phyloP scores from a whole-genome alignment of 2,329 filamentous ascomycete genomes.

The Neonectria ditissima region DNA sequence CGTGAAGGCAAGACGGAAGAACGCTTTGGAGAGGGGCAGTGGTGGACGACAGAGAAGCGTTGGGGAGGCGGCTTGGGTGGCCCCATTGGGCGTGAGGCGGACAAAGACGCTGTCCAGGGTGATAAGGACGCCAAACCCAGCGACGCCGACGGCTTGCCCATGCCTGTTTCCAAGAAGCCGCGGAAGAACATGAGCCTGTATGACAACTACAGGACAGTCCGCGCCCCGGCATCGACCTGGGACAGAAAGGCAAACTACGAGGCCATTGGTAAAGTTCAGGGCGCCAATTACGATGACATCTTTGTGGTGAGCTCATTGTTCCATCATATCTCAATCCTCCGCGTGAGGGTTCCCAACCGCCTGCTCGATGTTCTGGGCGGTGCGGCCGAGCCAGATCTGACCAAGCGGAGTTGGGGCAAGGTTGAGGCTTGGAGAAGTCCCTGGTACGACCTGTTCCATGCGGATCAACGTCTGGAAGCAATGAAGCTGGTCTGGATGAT shows the following conservation, averaged over 20 bases:
- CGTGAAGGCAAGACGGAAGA: conserved; percentile 68
- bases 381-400: conserved; percentile 48
- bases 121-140: conserved; percentile 57
- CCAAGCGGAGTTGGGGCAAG: conserved; percentile 60
- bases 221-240: conserved; percentile 69
- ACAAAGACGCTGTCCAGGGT: conserved; percentile 58
- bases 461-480: conserved; percentile 66
- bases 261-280: conserved; percentile 64
- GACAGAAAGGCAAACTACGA: conserved; percentile 69
- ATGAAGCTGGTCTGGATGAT: conserved; percentile 70
- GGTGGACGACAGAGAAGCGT: conserved; percentile 71
- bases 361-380: conserved; percentile 67
- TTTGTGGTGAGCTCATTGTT: conserved; percentile 72
- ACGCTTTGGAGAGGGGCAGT: conserved; percentile 67
- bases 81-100: conserved; percentile 71
- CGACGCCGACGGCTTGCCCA: conserved; percentile 40
- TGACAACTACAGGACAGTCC: conserved; percentile 72
- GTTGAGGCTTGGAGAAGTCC: conserved; percentile 68
- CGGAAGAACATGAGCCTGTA: conserved; percentile 70
- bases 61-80: conserved; percentile 74
- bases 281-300: conserved; percentile 67
- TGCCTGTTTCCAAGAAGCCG: conserved; percentile 57
- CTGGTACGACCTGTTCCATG: conserved; percentile 72
- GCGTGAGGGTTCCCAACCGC: conserved; percentile 67
- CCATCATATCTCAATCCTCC: conserved; percentile 70